Conservation (phyloP, 2,329 filamentous ascomycete genomes). For the Arthrinium puccinioides region DNA sequence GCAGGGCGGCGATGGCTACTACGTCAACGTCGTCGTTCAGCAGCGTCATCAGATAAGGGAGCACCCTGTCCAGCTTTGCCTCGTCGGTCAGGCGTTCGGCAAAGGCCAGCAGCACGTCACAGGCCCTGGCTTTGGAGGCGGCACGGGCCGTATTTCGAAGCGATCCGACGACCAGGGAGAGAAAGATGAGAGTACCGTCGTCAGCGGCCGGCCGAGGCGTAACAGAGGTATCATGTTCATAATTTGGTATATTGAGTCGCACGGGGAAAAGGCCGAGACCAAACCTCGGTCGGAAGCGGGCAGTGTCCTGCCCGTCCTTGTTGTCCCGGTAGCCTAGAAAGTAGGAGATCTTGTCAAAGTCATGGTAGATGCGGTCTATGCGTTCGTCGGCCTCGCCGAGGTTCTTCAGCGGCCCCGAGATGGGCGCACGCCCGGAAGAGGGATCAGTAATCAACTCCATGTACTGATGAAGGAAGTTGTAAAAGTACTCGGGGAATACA, state of each 20-base stretch:
- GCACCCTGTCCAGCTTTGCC: conserved; percentile 85
- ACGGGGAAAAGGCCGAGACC: conserved; percentile 67
- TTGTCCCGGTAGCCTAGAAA: conserved; percentile 71
- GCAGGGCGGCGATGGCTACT: conserved; percentile 77
- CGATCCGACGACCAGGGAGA: conserved; percentile 83
- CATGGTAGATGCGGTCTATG: conserved; percentile 85
- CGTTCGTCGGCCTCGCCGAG: conserved; percentile 85
- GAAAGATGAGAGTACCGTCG: conserved; percentile 86
- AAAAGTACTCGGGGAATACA: conserved; percentile 94
- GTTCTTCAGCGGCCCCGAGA: conserved; percentile 62
- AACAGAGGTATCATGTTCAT: conserved; percentile 62
- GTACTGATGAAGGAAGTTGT: conserved; percentile 94
- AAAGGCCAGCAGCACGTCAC: conserved; percentile 87
- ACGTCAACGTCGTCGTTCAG: conserved; percentile 76
- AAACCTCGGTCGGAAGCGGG: conserved; percentile 36
- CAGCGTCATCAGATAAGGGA: conserved; percentile 82
- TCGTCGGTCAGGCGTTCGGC: conserved; percentile 88
- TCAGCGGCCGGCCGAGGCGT: conserved; percentile 59
- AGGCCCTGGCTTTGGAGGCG: conserved; percentile 80
- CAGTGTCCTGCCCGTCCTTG: conserved; percentile 17
- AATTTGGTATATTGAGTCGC: conserved; percentile 78
- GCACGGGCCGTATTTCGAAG: conserved; percentile 83
- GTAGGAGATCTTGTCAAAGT: conserved; percentile 97
- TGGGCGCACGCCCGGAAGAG: conserved; percentile 66
- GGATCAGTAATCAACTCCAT: conserved; percentile 95